Conservation (phyloP, 371 early-diverging fungal species). For the Catenaria anguillulae region DNA sequence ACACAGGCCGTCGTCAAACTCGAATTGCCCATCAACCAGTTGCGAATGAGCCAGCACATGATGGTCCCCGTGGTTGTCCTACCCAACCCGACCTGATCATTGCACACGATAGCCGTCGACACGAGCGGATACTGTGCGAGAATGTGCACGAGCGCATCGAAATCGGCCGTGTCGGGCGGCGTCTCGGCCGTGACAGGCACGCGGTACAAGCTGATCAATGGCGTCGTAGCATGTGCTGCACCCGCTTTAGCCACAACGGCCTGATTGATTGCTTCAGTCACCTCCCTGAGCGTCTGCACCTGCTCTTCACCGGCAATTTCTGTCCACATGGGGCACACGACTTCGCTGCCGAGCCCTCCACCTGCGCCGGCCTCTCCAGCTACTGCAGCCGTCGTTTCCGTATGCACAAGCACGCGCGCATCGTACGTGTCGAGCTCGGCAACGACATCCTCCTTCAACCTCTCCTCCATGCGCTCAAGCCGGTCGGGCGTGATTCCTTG, state of each 20-base stretch:
- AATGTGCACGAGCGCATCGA: conserved; percentile 36
- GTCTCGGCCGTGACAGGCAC: conserved; percentile 49
- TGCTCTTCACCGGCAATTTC: conserved; percentile 30
- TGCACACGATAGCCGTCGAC: conserved; percentile 35
- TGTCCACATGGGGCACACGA: conserved; percentile 39
- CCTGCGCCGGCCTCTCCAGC: conserved; percentile 9
- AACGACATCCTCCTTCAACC: conserved; percentile 49
- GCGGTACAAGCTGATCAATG: conserved; percentile 24
- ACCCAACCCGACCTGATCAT: conserved; percentile 52
- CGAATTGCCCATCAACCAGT: conserved; percentile 8
- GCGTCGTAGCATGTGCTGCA: conserved; percentile 13
- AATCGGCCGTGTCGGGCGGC: conserved; percentile 38
- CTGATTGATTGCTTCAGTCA: conserved; percentile 19
- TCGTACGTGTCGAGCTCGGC: conserved; percentile 33
- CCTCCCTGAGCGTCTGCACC: conserved; percentile 39
- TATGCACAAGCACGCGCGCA: not conserved
- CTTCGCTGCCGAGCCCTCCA: conserved; percentile 21
- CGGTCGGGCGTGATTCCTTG: conserved; percentile 49
- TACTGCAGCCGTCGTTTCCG: not conserved
- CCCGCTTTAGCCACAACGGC: too few species aligned
- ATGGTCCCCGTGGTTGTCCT: conserved; percentile 38
- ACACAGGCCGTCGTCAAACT: not conserved
- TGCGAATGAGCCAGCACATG: conserved; percentile 6
- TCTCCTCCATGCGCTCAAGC: conserved; percentile 49
- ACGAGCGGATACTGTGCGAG: conserved; percentile 11